Evolutionary conservation across 805 yeast genomes (phyloP).

Genomic region (Torulaspora gathmanii): DNA sequence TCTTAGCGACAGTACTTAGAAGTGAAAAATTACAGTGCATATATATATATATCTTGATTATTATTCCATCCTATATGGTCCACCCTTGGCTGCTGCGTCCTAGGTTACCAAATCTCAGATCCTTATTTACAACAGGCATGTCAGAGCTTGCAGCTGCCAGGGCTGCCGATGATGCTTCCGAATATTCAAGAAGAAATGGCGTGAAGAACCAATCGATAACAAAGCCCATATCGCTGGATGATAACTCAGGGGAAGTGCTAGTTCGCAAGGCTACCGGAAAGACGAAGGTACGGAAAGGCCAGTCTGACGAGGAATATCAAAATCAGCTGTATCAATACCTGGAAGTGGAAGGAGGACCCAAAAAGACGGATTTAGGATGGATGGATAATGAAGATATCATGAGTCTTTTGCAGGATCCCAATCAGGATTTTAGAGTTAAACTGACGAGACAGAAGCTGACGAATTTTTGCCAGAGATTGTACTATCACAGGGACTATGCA

Average conservation of each 20-base stretch:
- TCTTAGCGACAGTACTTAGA: background rate
- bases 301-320: constrained; percentile 57
- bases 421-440: constrained; percentile 37
- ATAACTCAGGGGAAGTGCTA: constrained; percentile 39
- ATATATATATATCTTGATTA: background rate
- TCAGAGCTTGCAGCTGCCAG: constrained; percentile 3
- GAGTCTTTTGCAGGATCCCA: constrained; percentile 1
- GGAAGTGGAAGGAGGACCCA: constrained; percentile 49
- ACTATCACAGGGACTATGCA: constrained; percentile 48
- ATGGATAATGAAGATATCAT: constrained; percentile 15
- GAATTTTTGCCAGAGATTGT: constrained; percentile 59
- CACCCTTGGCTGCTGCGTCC: background rate
- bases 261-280: constrained; percentile 47
- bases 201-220: constrained; percentile 14
- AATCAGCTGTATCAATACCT: constrained; percentile 49
- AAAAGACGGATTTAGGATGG: constrained; percentile 41
- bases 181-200: constrained; percentile 7
- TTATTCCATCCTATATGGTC: background rate
- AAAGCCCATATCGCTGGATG: constrained; percentile 27
- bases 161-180: constrained; percentile 1
- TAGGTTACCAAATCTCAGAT: background rate
- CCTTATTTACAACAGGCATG: background rate
- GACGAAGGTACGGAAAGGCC: constrained; percentile 58
- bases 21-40: background rate
- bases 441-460: constrained; percentile 52